phyloP scores from a whole-genome alignment of 2,329 filamentous ascomycete genomes.

The Ophiostoma australiae region DNA sequence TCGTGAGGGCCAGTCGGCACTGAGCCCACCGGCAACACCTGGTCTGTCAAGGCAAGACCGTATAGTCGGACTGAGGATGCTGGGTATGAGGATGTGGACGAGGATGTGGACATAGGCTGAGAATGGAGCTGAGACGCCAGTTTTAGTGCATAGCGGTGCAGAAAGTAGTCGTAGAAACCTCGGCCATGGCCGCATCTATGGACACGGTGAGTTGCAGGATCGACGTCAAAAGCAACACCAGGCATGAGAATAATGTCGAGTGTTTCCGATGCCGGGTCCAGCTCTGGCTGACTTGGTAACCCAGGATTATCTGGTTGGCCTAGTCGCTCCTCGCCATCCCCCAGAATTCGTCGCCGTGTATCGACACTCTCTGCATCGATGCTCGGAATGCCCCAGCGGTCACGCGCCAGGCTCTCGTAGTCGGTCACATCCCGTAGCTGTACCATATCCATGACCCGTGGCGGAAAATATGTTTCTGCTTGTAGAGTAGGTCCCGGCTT shows the following conservation, averaged over 20 bases:
- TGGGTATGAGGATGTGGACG: constrained; percentile 32
- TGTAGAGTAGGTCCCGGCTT: constrained; percentile 42
- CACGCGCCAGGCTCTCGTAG: constrained; percentile 68
- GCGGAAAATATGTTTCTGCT: constrained; percentile 48
- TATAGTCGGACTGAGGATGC: constrained; percentile 50
- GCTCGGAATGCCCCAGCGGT: constrained; percentile 94
- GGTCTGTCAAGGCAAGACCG: constrained; percentile 80
- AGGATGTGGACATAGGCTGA: background rate
- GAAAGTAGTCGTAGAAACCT: constrained; percentile 94
- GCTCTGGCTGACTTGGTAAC: background rate
- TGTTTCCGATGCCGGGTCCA: constrained; percentile 30
- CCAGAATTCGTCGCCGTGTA: constrained; percentile 67
- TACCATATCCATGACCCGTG: constrained; percentile 89
- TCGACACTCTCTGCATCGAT: constrained; percentile 61
- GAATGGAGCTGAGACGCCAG: background rate
- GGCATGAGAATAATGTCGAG: constrained; percentile 88
- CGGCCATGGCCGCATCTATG: constrained; percentile 86
- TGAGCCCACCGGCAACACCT: constrained; percentile 61
- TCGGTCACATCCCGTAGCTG: constrained; percentile 67
- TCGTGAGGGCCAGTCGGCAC: constrained; percentile 75
- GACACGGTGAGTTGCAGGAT: constrained; percentile 49
- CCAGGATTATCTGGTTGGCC: constrained; percentile 29
- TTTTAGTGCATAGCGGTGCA: constrained; percentile 63
- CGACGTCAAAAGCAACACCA: constrained; percentile 81
- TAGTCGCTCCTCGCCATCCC: constrained; percentile 44